Base-by-base conservation (phyloP, 225 moss, liverwort and hornwort genomes). In the Sphagnum contortum region DNA sequence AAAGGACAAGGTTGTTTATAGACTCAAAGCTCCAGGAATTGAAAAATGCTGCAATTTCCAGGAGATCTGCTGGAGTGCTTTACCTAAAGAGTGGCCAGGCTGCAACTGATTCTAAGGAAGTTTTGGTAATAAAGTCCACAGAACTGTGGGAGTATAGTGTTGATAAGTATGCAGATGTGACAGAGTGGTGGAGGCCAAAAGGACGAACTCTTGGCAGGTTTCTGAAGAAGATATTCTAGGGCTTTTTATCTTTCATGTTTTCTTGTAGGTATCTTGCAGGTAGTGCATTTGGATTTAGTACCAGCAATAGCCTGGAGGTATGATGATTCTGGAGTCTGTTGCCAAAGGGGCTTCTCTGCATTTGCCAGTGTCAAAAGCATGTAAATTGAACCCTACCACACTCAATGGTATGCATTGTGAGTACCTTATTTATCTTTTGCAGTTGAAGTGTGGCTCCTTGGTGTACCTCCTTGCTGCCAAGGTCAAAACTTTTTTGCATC, bases 161-260 rank as follows among this genome's bases (percentile, higher is more conserved):
- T 67, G 88, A 90, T 51, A 79, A 70, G 71, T 92, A 88, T 50
- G 96, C 85, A 72, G 90, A 96, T 73, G 88, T 88, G 49, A 73
- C 79, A 75, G 96, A 96, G 64, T 92, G 92, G 96, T 83, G 81
- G 73, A 85, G 92, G 77, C 96, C 96, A 3, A 90, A 81, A 71
- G 88, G 92, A 69, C 87, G 96, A 48, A 76, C 83, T 55, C 64
- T 96, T 74, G 69, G 70, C 56, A 96, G 96, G 72, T 75, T 76
- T 69, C 69, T 96, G 67, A 90, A 87, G 77, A 96, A 82, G 72
- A 67, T 96, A 48, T 96, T 96, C 71, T 96, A 88, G 90, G 29
- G 29, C 29, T 29, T 29, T 29, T 29, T 29, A 70, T 59, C 48
- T 48, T 70, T 60, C 50, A 45, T 63, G 60, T 71, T 64, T 60